Evolutionary conservation across 805 yeast genomes (phyloP).

Genomic region (Hemisphaericaspora nanyangensis): DNA sequence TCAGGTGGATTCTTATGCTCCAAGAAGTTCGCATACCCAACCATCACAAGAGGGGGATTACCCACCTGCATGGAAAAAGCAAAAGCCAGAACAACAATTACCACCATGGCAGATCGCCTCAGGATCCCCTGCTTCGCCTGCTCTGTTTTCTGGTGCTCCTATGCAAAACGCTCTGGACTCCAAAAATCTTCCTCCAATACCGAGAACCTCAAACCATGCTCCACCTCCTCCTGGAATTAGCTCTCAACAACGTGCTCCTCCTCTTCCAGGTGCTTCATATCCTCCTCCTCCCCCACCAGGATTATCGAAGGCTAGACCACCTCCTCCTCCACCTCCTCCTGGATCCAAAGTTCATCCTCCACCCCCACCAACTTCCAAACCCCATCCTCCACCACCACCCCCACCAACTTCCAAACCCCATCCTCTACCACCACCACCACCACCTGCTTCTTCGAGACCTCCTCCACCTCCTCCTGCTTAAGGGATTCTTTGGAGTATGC

Average conservation of each 20-base stretch:
- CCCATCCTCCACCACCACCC: constrained; percentile 21
- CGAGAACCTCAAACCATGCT: constrained; percentile 7
- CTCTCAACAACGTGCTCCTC: constrained; percentile 10
- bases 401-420: constrained; percentile 11
- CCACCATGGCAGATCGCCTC: constrained; percentile 22
- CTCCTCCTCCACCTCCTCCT: constrained; percentile 23
- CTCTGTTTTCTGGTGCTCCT: constrained; percentile 12
- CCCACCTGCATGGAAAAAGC: constrained; percentile 28
- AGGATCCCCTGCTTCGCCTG: constrained; percentile 5
- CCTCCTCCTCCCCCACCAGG: constrained; percentile 19
- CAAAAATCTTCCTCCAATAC: constrained; percentile 20
- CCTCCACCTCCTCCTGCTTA: neutral
- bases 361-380: constrained; percentile 21
- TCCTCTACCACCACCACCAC: constrained; percentile 13
- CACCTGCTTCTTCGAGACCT: constrained; percentile 8
- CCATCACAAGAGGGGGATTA: constrained; percentile 4
- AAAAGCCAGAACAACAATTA: constrained; percentile 15
- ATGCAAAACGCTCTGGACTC: constrained; percentile 8
- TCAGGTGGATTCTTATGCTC: constrained; percentile 7
- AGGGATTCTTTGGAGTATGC: neutral
- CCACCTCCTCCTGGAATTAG: constrained; percentile 11
- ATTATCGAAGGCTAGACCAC: constrained; percentile 13
- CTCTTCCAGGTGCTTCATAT: constrained; percentile 10
- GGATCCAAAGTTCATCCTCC: constrained; percentile 23
- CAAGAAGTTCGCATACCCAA: neutral